A percentile compares a stretch with the other conserved stretches of the same genome.
These are phyloP conservation scores for Rhododendron molle DNA, from an alignment of 148 eudicot species.

Conservation along the genomic window DNA sequence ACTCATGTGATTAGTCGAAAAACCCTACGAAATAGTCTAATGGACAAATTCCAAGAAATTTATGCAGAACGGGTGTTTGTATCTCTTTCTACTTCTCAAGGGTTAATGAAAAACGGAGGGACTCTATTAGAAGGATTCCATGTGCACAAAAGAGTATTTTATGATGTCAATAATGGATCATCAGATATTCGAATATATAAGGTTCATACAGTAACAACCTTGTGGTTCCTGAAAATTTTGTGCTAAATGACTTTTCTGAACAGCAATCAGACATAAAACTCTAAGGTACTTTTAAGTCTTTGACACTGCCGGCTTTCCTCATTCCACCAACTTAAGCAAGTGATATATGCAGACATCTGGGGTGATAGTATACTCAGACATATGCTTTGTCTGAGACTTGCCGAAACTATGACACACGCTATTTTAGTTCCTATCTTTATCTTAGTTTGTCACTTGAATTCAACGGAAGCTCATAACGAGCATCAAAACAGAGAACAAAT, in stretches of 20 bases:
- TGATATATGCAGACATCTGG: background rate
- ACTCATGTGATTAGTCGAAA: too few species aligned
- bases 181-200: too few species aligned
- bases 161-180: too few species aligned
- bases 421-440: background rate
- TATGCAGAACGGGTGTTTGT: too few species aligned
- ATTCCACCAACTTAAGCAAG: background rate
- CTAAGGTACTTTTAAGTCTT: too few species aligned
- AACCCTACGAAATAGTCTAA: too few species aligned
- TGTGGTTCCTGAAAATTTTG: background rate
- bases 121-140: too few species aligned
- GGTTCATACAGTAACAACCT: too few species aligned
- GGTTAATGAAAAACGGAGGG: too few species aligned
- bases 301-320: background rate
- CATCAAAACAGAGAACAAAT: background rate
- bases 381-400: background rate
- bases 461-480: background rate
- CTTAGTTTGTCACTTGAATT: background rate
- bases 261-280: background rate
- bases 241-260: background rate
- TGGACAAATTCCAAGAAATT: too few species aligned
- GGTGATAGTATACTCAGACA: background rate
- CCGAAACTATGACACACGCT: background rate
- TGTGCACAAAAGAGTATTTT: too few species aligned
- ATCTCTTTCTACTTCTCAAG: too few species aligned